Percentiles rank a stretch among this genome's conserved stretches.
Conservation (phyloP, 352 stramenopile genomes). For the Saprolegnia diclina region DNA sequence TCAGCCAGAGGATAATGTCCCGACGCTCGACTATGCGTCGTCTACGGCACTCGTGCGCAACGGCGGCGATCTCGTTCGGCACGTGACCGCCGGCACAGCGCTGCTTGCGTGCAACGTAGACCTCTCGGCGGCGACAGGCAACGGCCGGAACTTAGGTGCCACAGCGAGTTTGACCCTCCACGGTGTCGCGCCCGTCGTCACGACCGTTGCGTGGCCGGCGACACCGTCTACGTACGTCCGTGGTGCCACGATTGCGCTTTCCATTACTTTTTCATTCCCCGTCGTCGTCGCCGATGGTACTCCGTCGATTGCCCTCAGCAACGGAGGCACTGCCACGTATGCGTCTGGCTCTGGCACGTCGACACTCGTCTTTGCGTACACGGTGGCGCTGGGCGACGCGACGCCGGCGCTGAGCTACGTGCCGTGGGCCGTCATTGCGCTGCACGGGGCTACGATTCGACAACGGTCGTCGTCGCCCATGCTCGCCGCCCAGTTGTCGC, state of each 20-base stretch:
- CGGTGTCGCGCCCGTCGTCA: not conserved
- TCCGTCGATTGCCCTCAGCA: slow-evolving; percentile 16
- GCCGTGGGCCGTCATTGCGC: not conserved
- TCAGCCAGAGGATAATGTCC: slow-evolving; percentile 50
- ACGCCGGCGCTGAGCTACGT: slow-evolving; percentile 8
- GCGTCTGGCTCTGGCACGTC: slow-evolving; percentile 41
- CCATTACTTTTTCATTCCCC: slow-evolving; percentile 9
- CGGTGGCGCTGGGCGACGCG: slow-evolving; percentile 1
- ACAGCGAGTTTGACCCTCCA: slow-evolving; percentile 42
- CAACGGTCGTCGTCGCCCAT: slow-evolving; percentile 30
- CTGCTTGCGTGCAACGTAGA: slow-evolving; percentile 41
- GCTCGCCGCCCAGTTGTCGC: slow-evolving; percentile 33
- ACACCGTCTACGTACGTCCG: slow-evolving; percentile 28
- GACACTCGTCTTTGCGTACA: slow-evolving; percentile 40
- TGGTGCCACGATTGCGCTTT: not conserved
- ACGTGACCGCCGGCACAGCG: slow-evolving; percentile 31
- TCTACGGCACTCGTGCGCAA: slow-evolving; percentile 50
- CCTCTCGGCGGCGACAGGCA: slow-evolving; percentile 4
- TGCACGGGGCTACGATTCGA: slow-evolving; percentile 14
- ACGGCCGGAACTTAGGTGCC: not conserved
- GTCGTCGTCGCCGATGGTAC: slow-evolving; percentile 10
- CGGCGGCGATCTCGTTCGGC: slow-evolving; percentile 50
- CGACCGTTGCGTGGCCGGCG: not conserved
- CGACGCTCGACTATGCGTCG: slow-evolving; percentile 52
- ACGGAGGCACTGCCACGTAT: slow-evolving; percentile 36